Percentiles rank a stretch among this genome's conserved stretches.
phyloP scores from a whole-genome alignment of 352 stramenopile genomes.

The Blastocystis sp. region DNA sequence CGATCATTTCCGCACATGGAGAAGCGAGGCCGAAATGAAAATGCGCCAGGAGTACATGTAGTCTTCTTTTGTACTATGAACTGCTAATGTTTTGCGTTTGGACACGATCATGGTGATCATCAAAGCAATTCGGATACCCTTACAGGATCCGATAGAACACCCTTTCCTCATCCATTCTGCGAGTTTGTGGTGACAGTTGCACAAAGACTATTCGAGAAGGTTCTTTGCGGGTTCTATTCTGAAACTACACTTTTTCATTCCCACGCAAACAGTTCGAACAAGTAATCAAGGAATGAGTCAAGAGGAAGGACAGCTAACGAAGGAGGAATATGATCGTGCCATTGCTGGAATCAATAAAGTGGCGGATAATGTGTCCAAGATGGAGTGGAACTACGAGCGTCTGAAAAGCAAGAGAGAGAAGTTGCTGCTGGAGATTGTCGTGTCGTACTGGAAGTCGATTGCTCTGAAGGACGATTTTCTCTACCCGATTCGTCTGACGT shows the following conservation, averaged over 20 bases:
- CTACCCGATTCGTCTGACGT: constrained; percentile 44
- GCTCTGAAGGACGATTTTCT: constrained; percentile 60
- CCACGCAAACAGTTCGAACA: background rate
- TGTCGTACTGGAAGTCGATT: constrained; percentile 61
- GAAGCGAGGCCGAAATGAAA: constrained; percentile 80
- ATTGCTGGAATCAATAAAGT: constrained; percentile 12
- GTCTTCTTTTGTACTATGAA: background rate
- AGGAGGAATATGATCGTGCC: constrained; percentile 38
- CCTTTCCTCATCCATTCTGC: background rate
- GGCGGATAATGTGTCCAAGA: background rate
- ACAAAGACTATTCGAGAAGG: background rate
- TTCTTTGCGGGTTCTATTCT: background rate
- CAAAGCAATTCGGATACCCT: too few relatives aligned
- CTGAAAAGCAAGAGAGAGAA: constrained; percentile 48
- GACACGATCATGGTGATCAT: background rate
- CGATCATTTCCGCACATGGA: constrained; percentile 78
- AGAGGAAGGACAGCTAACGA: constrained; percentile 12
- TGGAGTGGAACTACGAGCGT: constrained; percentile 55
- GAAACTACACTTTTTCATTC: background rate
- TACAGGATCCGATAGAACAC: background rate
- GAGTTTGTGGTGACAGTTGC: background rate
- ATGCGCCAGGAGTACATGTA: constrained; percentile 80
- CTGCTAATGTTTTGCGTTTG: background rate
- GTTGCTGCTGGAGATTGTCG: constrained; percentile 40
- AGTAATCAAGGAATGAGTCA: background rate